Base-by-base conservation (phyloP, 306 rosid species). In the Dryas alaskensis region DNA sequence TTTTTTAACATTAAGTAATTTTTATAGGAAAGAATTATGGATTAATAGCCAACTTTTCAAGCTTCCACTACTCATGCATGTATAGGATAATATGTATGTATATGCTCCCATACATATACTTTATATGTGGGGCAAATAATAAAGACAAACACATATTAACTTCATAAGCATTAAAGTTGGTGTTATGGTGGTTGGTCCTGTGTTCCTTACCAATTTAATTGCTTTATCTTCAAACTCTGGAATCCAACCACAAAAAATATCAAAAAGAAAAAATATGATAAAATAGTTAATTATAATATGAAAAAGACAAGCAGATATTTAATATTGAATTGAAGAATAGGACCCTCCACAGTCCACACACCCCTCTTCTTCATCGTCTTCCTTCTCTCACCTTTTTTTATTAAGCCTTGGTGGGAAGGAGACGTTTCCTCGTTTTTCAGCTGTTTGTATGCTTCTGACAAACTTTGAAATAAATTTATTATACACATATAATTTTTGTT, bases 261-360 rank as follows among this genome's bases (percentile, higher is more conserved):
- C 88, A 82, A 85, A 87, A 84, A 84, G 37, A 45, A 48, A 59
- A 65, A 42, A 46, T 27, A 17, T n/a, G 22, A 1, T 10, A 22
- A 59, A 50, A 27, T 50, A 50, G 54, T 5, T 31, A 5, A 3
- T 73, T 50, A 50, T 11, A 25, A 42, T n/a, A 79, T 67, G 98
- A 89, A 93, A 94, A 87, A 85, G 97, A 94, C 99, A 89, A 87
- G 73, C 58, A 92, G 97, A 94, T 89, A 89, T 89, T 91, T 89
- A 92, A 79, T 84, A 84, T 19, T 58, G 86, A 84, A 87, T 72
- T 81, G 79, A 86, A 80, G 85, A 80, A 81, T 77, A 53, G 85
- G 90, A 76, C 93, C 87, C 89, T 84, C 81, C 87, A 7, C 48
- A 22, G 22, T 22, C 22, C 22, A 39, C 44, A 47, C 42, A 17